Conservation (phyloP, 2,329 filamentous ascomycete genomes). For the Trichophyton benhamiae region DNA sequence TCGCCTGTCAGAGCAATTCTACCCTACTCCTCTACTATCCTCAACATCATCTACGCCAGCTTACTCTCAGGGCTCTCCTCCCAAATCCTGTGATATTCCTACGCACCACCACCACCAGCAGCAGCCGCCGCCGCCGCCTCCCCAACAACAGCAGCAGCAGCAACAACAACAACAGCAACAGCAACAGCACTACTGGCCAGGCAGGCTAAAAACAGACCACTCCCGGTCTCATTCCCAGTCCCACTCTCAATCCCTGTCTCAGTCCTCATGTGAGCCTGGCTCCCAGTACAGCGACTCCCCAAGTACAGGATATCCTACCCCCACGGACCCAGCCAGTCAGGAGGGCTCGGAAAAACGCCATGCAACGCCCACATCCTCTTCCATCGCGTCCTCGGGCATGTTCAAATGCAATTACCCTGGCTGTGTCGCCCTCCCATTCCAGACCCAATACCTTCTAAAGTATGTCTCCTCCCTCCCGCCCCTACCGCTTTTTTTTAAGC, state of each 20-base stretch:
- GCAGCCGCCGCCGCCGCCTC: no score
- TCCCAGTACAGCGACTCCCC: slow-evolving; percentile 26
- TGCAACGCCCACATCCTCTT: not conserved
- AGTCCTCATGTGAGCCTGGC: slow-evolving; percentile 16
- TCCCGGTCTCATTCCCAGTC: slow-evolving; percentile 10
- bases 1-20: slow-evolving; percentile 21
- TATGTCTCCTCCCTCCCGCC: slow-evolving; percentile 23
- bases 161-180: not conserved
- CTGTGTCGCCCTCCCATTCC: slow-evolving; percentile 48
- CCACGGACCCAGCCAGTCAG: slow-evolving; percentile 21
- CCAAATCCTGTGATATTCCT: not conserved
- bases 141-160: no score
- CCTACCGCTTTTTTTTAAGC: not conserved
- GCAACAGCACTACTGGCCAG: slow-evolving; percentile 18
- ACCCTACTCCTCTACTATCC: slow-evolving; percentile 13
- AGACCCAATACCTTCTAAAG: slow-evolving; percentile 55
- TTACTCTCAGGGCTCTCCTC: not conserved
- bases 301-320: slow-evolving; percentile 29
- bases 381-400: slow-evolving; percentile 8
- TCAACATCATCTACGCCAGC: not conserved
- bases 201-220: slow-evolving; percentile 19
- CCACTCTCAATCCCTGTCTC: slow-evolving; percentile 11
- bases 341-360: slow-evolving; percentile 5
- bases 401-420: slow-evolving; percentile 45
- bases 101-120: slow-evolving; percentile 11